A percentile compares a stretch with the other conserved stretches of the same genome.
Evolutionary conservation across 441 rosid species (phyloP).

Genomic region (Pelargonium myrrhifolium): DNA sequence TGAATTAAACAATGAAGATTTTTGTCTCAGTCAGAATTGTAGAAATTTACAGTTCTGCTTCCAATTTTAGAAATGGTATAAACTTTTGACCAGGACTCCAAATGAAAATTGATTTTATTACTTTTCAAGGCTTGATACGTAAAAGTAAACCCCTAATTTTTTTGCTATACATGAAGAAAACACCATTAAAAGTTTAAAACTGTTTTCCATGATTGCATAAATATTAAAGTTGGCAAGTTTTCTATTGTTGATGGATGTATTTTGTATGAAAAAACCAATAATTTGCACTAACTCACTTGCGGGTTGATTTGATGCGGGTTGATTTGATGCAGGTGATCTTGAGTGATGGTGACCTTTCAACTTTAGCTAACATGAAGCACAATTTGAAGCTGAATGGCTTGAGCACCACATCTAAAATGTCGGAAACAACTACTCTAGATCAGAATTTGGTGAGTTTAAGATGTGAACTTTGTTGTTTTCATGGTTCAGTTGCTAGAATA

Average conservation of each 20-base stretch:
- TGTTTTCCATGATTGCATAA: not conserved
- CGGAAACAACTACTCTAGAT: constrained; percentile 24
- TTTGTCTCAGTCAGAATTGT: too few species aligned
- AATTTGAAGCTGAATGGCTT: constrained; percentile 53
- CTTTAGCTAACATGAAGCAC: constrained; percentile 67
- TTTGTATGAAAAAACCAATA: not conserved
- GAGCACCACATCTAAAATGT: constrained; percentile 23
- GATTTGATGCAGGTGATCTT: constrained; percentile 49
- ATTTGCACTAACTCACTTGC: not conserved
- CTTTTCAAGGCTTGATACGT: too few species aligned
- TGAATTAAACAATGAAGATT: too few species aligned
- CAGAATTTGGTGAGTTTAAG: constrained; percentile 35
- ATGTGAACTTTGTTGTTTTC: not conserved
- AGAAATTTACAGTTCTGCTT: too few species aligned
- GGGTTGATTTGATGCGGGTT: too few species aligned
- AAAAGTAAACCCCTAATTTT: too few species aligned
- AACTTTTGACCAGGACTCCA: too few species aligned
- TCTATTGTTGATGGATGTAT: not conserved
- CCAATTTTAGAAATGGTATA: too few species aligned
- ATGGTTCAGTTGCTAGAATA: too few species aligned
- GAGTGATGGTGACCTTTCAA: constrained; percentile 65
- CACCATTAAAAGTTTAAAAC: not conserved
- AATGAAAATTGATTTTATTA: too few species aligned
- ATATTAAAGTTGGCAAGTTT: not conserved
- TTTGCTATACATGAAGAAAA: not conserved